Percentiles rank a stretch among this genome's conserved stretches.
Conservation (phyloP, 495 filamentous ascomycete species). For the Platismatia glauca region DNA sequence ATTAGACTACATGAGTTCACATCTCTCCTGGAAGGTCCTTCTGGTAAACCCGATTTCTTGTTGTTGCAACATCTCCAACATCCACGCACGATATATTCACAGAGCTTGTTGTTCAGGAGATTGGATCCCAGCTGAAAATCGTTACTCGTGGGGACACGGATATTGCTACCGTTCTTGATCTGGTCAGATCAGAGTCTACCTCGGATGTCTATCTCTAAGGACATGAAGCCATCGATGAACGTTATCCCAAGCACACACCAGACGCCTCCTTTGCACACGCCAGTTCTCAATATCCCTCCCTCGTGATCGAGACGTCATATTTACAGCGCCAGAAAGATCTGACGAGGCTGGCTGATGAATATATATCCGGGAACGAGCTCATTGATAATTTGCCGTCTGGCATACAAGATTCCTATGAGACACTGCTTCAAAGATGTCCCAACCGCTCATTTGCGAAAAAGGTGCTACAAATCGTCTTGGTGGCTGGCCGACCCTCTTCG, state of each 20-base stretch:
- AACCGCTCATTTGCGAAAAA: slow-evolving; percentile 20
- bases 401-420: slow-evolving; percentile 31
- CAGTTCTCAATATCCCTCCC: too few relatives aligned
- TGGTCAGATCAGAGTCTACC: too few relatives aligned
- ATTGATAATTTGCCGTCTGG: slow-evolving; percentile 25
- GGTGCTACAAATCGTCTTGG: slow-evolving; percentile 34
- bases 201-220: too few relatives aligned
- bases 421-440: slow-evolving; percentile 25
- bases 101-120: not conserved
- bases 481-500: slow-evolving; percentile 28
- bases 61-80: not conserved
- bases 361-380: slow-evolving; percentile 20
- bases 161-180: too few relatives aligned
- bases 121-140: too few relatives aligned
- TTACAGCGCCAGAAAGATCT: too few relatives aligned
- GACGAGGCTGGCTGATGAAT: too few relatives aligned
- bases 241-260: too few relatives aligned
- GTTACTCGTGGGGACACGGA: too few relatives aligned
- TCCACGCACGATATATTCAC: not conserved
- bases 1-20: not conserved
- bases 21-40: not conserved
- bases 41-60: not conserved
- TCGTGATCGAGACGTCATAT: too few relatives aligned
- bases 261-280: too few relatives aligned
- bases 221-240: too few relatives aligned